Evolutionary conservation across 352 stramenopile species (phyloP).

Genomic region (Ophiocytium majus): DNA sequence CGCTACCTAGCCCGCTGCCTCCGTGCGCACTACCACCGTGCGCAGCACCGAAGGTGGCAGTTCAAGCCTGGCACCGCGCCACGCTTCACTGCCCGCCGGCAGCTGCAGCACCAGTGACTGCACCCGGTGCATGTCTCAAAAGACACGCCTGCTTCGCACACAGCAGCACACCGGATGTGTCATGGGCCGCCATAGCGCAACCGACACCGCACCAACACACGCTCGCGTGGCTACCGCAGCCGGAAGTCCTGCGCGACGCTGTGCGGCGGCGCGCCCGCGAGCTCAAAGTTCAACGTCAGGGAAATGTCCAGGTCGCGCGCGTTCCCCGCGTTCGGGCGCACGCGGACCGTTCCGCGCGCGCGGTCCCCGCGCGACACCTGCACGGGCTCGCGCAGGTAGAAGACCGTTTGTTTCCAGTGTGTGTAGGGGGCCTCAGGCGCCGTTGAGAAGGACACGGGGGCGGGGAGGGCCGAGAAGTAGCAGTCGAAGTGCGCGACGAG

Average conservation of each 20-base stretch:
- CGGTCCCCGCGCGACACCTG: conserved; percentile 75
- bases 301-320: conserved; percentile 86
- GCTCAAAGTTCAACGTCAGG: conserved; percentile 51
- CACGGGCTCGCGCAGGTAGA: conserved; percentile 85
- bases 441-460: conserved; percentile 92
- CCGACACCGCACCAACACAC: too few relatives aligned
- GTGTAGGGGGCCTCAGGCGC: conserved; percentile 86
- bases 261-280: background rate
- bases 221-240: conserved; percentile 14
- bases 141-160: too few relatives aligned
- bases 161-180: too few relatives aligned
- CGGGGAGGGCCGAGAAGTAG: conserved; percentile 84
- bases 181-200: too few relatives aligned
- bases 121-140: too few relatives aligned
- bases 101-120: too few relatives aligned
- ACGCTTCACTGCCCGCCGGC: too few relatives aligned
- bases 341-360: conserved; percentile 80
- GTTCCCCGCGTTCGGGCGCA: conserved; percentile 82
- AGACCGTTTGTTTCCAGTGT: conserved; percentile 98
- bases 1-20: too few relatives aligned
- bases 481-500: conserved; percentile 98
- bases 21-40: too few relatives aligned
- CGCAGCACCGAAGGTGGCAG: too few relatives aligned
- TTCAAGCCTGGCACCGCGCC: too few relatives aligned
- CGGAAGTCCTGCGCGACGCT: conserved; percentile 3